phyloP scores from a whole-genome alignment of 371 early-diverging fungal species.

The Mortierella sp. region DNA sequence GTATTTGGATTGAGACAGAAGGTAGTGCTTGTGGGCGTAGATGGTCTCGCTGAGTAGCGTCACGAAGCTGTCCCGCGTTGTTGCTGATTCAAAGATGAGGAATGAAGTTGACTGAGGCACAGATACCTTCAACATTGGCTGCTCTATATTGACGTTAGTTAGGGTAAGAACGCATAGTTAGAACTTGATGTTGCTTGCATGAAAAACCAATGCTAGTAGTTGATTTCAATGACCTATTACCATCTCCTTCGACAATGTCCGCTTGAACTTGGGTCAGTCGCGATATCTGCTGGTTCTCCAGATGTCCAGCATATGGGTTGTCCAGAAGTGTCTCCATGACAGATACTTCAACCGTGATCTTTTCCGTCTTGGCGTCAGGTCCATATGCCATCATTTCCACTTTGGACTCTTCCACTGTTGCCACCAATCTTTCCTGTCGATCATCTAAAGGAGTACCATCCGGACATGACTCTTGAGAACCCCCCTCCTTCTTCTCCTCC shows the following conservation, averaged over 20 bases:
- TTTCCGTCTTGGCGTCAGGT: background rate
- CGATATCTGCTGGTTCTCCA: conserved; percentile 44
- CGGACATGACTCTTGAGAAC: background rate
- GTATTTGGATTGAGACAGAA: conserved; percentile 55
- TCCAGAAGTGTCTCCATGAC: background rate
- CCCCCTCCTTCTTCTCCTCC: background rate
- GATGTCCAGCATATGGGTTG: conserved; percentile 53
- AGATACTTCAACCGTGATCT: background rate
- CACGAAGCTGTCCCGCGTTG: conserved; percentile 32
- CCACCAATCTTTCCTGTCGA: background rate
- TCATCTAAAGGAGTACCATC: background rate
- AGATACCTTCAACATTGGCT: conserved; percentile 36
- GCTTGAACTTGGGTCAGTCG: conserved; percentile 49
- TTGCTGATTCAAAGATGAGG: conserved; percentile 30
- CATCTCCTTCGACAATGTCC: conserved; percentile 37
- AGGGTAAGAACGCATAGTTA: too few species aligned
- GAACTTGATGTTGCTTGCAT: background rate
- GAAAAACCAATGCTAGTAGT: background rate
- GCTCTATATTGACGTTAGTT: too few species aligned
- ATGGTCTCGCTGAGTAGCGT: conserved; percentile 33
- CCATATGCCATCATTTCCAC: background rate
- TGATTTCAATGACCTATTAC: conserved; percentile 2
- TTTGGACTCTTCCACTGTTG: background rate
- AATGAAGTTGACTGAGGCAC: conserved; percentile 26
- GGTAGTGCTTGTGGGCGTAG: conserved; percentile 48